Evolutionary conservation across 2,329 filamentous ascomycete genomes (phyloP).

Genomic region (Plenodomus biglobosus): DNA sequence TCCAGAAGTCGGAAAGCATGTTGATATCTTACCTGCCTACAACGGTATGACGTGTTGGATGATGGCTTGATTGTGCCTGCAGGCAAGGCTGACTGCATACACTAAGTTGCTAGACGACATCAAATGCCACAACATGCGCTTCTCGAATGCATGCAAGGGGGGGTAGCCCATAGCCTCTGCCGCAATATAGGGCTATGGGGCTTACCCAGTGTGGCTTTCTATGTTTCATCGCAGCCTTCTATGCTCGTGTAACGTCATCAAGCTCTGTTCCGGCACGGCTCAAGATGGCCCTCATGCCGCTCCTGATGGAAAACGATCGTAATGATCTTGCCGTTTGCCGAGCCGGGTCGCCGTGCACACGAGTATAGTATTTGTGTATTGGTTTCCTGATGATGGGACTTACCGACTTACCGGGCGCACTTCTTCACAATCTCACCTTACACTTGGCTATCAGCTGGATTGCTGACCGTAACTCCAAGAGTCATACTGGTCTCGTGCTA

Average conservation of each 20-base stretch:
- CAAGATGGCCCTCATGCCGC: background rate
- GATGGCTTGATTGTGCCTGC: background rate
- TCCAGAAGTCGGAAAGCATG: conserved; percentile 2
- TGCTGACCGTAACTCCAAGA: no score
- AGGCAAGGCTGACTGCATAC: background rate
- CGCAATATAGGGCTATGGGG: background rate
- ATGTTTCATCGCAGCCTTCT: background rate
- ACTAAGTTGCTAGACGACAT: background rate
- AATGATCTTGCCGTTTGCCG: background rate
- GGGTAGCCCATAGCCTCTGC: background rate
- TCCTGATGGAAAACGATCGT: background rate
- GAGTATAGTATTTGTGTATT: no score
- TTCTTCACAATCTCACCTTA: no score
- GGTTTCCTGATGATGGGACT: no score
- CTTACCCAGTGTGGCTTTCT: background rate
- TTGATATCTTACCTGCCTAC: background rate
- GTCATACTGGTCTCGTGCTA: no score
- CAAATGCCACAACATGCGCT: background rate
- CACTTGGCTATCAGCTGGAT: no score
- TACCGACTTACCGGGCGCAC: no score
- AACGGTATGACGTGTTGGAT: background rate
- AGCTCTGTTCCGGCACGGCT: background rate
- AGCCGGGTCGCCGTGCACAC: no score
- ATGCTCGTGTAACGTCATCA: background rate
- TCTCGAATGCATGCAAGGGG: background rate